Conservation (phyloP, 805 yeast species). For the Wickerhamiella bombiphila region DNA sequence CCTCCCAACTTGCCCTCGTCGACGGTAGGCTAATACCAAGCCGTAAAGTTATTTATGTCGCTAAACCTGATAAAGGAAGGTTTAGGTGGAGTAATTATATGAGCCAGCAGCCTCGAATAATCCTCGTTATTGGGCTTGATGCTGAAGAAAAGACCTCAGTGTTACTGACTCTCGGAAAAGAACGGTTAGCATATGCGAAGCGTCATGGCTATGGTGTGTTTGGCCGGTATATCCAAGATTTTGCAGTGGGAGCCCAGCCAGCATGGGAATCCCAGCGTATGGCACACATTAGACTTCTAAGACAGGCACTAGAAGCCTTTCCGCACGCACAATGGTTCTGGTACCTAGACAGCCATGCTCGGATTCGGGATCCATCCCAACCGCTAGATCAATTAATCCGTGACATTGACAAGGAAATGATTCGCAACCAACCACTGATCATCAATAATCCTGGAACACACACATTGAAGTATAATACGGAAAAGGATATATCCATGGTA, state of each 20-base stretch:
- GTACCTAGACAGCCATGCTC: conserved; percentile 60
- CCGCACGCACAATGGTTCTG: conserved; percentile 75
- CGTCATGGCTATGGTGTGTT: conserved; percentile 61
- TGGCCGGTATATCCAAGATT: conserved; percentile 72
- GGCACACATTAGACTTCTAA: conserved; percentile 41
- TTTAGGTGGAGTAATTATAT: too few species aligned
- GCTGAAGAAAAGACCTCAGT: conserved; percentile 47
- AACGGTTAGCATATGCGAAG: conserved; percentile 71
- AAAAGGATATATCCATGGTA: conserved; percentile 37
- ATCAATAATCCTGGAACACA: conserved; percentile 57
- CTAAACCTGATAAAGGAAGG: not conserved
- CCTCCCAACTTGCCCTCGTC: conserved; percentile 17
- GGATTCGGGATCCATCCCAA: conserved; percentile 50
- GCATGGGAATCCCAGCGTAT: conserved; percentile 28
- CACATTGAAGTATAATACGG: conserved; percentile 42
- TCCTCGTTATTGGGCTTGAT: conserved; percentile 69
- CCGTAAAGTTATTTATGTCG: conserved; percentile 13
- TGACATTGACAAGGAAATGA: conserved; percentile 43
- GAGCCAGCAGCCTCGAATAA: conserved; percentile 25
- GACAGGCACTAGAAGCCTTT: conserved; percentile 83
- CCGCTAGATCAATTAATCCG: conserved; percentile 41
- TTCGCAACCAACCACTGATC: conserved; percentile 53
- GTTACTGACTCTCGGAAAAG: conserved; percentile 53
- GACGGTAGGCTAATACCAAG: conserved; percentile 16
- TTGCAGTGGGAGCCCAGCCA: conserved; percentile 25